These are phyloP conservation scores for Croton setiger DNA, from an alignment of 441 rosid species.

Conservation along the genomic window DNA sequence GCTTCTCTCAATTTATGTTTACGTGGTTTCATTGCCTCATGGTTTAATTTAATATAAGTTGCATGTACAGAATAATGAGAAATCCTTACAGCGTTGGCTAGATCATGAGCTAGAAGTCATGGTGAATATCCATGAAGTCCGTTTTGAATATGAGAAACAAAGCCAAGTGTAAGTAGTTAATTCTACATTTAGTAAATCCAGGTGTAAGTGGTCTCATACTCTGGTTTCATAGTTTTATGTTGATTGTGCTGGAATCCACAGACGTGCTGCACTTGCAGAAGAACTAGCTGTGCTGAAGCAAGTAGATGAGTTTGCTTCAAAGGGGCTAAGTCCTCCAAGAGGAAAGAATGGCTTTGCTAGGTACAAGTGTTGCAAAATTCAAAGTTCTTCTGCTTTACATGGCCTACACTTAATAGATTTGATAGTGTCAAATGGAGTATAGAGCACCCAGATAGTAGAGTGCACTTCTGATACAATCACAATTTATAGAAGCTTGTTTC, in stretches of 20 bases:
- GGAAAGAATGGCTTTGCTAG: conserved; percentile 91
- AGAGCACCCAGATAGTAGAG: not conserved
- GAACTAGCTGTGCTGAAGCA: conserved; percentile 87
- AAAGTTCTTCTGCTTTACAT: not conserved
- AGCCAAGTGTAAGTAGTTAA: conserved; percentile 81
- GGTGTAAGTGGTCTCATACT: not conserved
- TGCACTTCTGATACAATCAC: not conserved
- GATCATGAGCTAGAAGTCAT: conserved; percentile 95
- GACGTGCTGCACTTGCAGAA: conserved; percentile 94
- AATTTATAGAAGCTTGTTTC: conserved; percentile 21
- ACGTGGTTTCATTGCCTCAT: conserved; percentile 2
- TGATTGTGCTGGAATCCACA: conserved; percentile 32
- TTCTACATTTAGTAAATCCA: conserved; percentile 4
- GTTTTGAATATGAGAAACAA: conserved; percentile 95
- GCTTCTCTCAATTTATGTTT: conserved; percentile 1
- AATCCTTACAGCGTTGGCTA: conserved; percentile 88
- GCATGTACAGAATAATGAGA: conserved; percentile 73
- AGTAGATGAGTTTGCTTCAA: conserved; percentile 86
- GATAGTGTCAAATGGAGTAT: conserved; percentile 6
- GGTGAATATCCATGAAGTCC: conserved; percentile 99
- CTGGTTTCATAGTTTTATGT: not conserved
- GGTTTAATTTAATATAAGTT: conserved; percentile 15
- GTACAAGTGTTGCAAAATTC: conserved; percentile 32
- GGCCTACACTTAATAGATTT: conserved; percentile 1
- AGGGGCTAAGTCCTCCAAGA: conserved; percentile 94